phyloP scores from a whole-genome alignment of 2,329 filamentous ascomycete species.

The Fonsecaea erecta region DNA sequence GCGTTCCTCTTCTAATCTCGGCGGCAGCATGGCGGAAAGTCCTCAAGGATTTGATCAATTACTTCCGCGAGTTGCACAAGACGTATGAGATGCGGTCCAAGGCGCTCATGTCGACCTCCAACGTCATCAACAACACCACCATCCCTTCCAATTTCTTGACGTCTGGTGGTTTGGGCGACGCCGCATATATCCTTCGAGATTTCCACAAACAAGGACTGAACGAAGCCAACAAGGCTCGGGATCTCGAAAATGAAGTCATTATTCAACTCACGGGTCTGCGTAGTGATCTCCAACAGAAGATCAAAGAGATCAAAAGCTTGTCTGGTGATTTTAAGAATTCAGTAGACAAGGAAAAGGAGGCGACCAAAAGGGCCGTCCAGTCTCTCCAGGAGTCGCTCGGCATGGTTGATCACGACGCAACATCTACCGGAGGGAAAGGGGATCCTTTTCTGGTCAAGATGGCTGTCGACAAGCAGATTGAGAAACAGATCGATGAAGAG shows the following conservation, averaged over 20 bases:
- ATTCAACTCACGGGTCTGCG: slow-evolving; percentile 81
- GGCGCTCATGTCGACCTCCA: slow-evolving; percentile 78
- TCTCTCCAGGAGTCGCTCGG: slow-evolving; percentile 81
- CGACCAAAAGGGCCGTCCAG: slow-evolving; percentile 76
- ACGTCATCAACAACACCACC: slow-evolving; percentile 78
- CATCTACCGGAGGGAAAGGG: slow-evolving; percentile 77
- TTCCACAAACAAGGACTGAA: slow-evolving; percentile 80
- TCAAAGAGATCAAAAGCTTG: slow-evolving; percentile 95
- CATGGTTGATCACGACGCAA: slow-evolving; percentile 76
- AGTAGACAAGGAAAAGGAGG: slow-evolving; percentile 92
- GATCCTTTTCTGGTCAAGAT: slow-evolving; percentile 89
- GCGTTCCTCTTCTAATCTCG: slow-evolving; percentile 9
- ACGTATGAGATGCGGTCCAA: slow-evolving; percentile 88
- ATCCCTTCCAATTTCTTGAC: slow-evolving; percentile 76
- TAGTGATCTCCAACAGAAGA: slow-evolving; percentile 90
- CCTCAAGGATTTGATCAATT: slow-evolving; percentile 89
- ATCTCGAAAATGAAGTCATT: slow-evolving; percentile 91
- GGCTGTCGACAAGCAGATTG: slow-evolving; percentile 84
- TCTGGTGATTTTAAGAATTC: slow-evolving; percentile 96
- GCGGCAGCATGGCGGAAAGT: slow-evolving; percentile 85
- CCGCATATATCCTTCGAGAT: slow-evolving; percentile 75
- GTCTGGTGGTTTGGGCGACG: slow-evolving; percentile 85
- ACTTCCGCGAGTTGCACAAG: slow-evolving; percentile 88
- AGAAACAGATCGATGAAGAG: slow-evolving; percentile 92
- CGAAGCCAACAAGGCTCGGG: slow-evolving; percentile 85